Percentiles rank a stretch among this genome's conserved stretches.
These are phyloP conservation scores for Cicer yamashitae DNA, from an alignment of 306 rosid genomes.

Conservation along the genomic window DNA sequence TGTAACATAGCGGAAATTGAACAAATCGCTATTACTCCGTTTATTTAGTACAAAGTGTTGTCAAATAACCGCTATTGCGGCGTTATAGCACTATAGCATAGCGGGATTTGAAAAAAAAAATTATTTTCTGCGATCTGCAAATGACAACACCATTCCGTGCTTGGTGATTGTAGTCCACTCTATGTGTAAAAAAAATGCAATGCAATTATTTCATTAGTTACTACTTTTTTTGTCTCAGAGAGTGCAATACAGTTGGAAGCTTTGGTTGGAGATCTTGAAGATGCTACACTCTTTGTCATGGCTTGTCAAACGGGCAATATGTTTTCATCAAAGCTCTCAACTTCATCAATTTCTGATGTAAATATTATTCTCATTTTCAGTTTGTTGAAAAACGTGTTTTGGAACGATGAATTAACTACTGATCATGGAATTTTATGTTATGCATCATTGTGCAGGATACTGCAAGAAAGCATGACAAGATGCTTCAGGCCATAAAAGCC, in stretches of 20 bases:
- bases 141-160: not conserved
- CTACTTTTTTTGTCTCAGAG: slow-evolving; percentile 60
- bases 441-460: slow-evolving; percentile 52
- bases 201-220: not conserved
- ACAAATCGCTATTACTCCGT: too few relatives aligned
- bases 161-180: slow-evolving; percentile 8
- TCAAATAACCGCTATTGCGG: too few relatives aligned
- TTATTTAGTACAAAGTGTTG: too few relatives aligned
- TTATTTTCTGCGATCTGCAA: too few relatives aligned
- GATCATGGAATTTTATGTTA: slow-evolving; percentile 38
- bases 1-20: too few relatives aligned
- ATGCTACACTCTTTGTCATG: slow-evolving; percentile 68
- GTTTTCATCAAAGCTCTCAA: slow-evolving; percentile 56
- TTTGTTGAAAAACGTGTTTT: slow-evolving; percentile 30
- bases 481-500: slow-evolving; percentile 66
- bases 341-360: slow-evolving; percentile 53
- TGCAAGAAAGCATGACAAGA: slow-evolving; percentile 61
- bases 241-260: slow-evolving; percentile 78
- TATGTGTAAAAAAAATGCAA: not conserved
- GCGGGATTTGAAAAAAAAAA: too few relatives aligned
- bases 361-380: slow-evolving; percentile 34
- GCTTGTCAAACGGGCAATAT: slow-evolving; percentile 55
- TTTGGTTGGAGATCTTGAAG: slow-evolving; percentile 86
- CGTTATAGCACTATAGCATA: too few relatives aligned
- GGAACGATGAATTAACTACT: slow-evolving; percentile 28